A percentile compares a stretch with the other conserved stretches of the same genome.
phyloP scores from a whole-genome alignment of 2,329 filamentous ascomycete genomes.

The Trichophyton mentagrophytes region DNA sequence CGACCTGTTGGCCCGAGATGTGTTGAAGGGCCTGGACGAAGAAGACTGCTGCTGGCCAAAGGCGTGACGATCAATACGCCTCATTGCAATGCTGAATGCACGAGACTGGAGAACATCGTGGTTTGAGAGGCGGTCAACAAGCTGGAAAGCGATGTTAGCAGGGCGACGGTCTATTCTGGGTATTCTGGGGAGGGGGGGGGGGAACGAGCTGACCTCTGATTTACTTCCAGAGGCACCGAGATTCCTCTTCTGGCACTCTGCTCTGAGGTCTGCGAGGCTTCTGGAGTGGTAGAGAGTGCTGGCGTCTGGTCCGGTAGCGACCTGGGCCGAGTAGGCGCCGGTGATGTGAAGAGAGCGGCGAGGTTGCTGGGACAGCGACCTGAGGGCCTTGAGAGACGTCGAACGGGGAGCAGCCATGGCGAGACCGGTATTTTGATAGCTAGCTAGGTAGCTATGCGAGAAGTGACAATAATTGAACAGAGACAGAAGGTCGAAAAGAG shows the following conservation, averaged over 20 bases:
- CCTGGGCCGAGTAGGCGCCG: constrained; percentile 43
- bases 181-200: background rate
- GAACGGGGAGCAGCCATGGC: constrained; percentile 35
- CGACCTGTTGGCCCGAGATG: constrained; percentile 43
- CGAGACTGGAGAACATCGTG: constrained; percentile 41
- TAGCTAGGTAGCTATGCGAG: too few species aligned
- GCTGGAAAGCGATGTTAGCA: constrained; percentile 21
- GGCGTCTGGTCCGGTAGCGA: constrained; percentile 39
- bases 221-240: constrained; percentile 37
- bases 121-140: constrained; percentile 41
- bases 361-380: constrained; percentile 30
- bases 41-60: constrained; percentile 17
- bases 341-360: constrained; percentile 48
- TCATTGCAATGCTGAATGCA: constrained; percentile 43
- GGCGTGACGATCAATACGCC: constrained; percentile 33
- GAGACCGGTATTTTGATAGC: background rate
- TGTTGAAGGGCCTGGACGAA: constrained; percentile 46
- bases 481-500: background rate
- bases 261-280: constrained; percentile 39
- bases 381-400: constrained; percentile 34
- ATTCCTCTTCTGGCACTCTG: constrained; percentile 39
- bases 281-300: constrained; percentile 39
- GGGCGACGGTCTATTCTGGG: background rate
- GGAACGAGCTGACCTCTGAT: constrained; percentile 33
- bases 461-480: background rate